Base-by-base conservation (phyloP, 108 stramenopile species). In the Asterionellopsis glacialis region DNA sequence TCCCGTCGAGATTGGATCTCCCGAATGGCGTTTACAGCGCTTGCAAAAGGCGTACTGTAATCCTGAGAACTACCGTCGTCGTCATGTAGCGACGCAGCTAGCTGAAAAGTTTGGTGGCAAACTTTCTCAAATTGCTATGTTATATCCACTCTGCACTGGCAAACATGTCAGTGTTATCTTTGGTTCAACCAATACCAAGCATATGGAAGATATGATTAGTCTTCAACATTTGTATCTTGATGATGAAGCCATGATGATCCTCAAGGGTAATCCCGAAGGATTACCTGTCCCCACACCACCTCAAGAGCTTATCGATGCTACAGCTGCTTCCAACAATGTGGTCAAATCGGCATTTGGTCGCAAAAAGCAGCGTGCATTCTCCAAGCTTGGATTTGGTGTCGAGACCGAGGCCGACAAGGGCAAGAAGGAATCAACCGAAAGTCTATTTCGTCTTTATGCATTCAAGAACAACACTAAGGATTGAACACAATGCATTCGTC, bases 11-110 rank as follows among this genome's bases (percentile, higher is more conserved):
- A 40, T 40, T 11, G 57, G 57, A 40, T 24, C 57, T 23, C 7
- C 41, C 39, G 57, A 58, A 33, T 58, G 57, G 57, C 33, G 57
- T 7, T 15, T 58, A 4, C 57, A 58, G 11, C 57, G 57, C 41
- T 5, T 58, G 6, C 57, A 58, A 11, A 58, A 42, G 41, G 57
- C 57, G 16, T 58, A 58, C 11, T 58, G 57, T 11, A 18, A 58
- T 42, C 19, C 15, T 11, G 41, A 40, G 11, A 58, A 58, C 57
- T 58, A 58, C 57, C 57, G 57, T 23, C 33, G 57, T 19, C 33
- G 57, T 21, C 18, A 23, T 41, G 19, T 41, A 3, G 57, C 57
- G 1, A 21, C 41, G 19, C 16, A 58, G 41, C 18, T 58, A 23
- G 57, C 57, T 21, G 41, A 58, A 3, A 21, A 40, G 39, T 23